phyloP scores from a whole-genome alignment of 2,329 filamentous ascomycete species.

The Xylaria hypoxylon region DNA sequence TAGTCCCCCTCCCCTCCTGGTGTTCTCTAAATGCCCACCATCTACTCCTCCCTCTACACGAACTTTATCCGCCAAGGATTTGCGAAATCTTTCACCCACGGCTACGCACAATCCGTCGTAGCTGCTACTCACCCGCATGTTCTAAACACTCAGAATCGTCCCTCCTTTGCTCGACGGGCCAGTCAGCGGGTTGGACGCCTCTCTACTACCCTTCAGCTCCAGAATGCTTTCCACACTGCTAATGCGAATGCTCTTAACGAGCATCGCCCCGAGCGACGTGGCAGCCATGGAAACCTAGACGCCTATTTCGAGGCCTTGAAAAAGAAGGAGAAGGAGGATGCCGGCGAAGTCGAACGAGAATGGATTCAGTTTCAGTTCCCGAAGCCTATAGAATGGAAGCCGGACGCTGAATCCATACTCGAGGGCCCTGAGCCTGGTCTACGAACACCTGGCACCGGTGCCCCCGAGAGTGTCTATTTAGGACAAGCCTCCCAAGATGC shows the following conservation, averaged over 20 bases:
- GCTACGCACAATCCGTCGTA: slow-evolving; percentile 97
- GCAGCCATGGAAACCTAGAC: slow-evolving; percentile 76
- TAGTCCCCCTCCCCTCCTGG: slow-evolving; percentile 70
- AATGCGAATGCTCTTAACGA: slow-evolving; percentile 66
- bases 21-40: slow-evolving; percentile 90
- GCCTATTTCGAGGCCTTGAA: slow-evolving; percentile 94
- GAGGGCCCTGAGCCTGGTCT: slow-evolving; percentile 70
- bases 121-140: slow-evolving; percentile 86
- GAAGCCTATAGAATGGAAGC: slow-evolving; percentile 90
- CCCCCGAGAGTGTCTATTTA: slow-evolving; percentile 47
- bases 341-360: slow-evolving; percentile 76
- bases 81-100: slow-evolving; percentile 95
- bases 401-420: slow-evolving; percentile 65
- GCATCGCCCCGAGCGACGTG: slow-evolving; percentile 64
- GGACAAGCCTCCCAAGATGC: slow-evolving; percentile 50
- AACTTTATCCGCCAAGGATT: slow-evolving; percentile 97
- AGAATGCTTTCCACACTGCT: slow-evolving; percentile 79
- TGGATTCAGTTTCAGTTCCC: slow-evolving; percentile 94
- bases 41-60: slow-evolving; percentile 75
- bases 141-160: slow-evolving; percentile 78
- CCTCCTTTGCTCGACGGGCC: slow-evolving; percentile 70
- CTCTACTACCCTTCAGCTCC: slow-evolving; percentile 73
- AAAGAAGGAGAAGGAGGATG: slow-evolving; percentile 62
- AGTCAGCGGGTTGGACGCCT: slow-evolving; percentile 67
- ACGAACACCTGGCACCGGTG: slow-evolving; percentile 61